Evolutionary conservation across 1,139 yeast species (phyloP).

Genomic region (Candida freyschussii): DNA sequence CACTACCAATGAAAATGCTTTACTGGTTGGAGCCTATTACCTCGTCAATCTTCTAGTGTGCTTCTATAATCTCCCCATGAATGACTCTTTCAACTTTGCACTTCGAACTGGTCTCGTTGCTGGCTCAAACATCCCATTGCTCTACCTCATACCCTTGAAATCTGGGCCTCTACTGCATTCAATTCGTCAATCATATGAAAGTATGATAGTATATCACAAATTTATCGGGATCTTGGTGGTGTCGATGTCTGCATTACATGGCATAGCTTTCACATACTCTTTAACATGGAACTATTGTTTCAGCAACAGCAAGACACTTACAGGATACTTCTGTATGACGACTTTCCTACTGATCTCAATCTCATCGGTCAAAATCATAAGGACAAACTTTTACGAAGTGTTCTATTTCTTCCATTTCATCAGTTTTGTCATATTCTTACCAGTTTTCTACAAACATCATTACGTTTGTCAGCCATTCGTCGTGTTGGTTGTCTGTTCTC

Average conservation of each 20-base stretch:
- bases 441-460: slow-evolving; percentile 23
- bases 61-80: slow-evolving; percentile 17
- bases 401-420: slow-evolving; percentile 21
- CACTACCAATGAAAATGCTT: slow-evolving; percentile 13
- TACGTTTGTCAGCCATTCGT: slow-evolving; percentile 24
- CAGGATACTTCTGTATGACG: slow-evolving; percentile 15
- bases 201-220: slow-evolving; percentile 23
- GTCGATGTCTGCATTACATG: slow-evolving; percentile 18
- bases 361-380: slow-evolving; percentile 15
- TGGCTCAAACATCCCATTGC: slow-evolving; percentile 23
- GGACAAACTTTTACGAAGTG: slow-evolving; percentile 18
- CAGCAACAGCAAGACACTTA: slow-evolving; percentile 8
- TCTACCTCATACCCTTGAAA: slow-evolving; percentile 25
- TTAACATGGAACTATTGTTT: slow-evolving; percentile 21
- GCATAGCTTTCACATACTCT: slow-evolving; percentile 14
- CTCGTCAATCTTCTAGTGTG: slow-evolving; percentile 13
- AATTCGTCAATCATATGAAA: slow-evolving; percentile 20
- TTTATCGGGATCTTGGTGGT: slow-evolving; percentile 21
- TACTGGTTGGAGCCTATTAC: slow-evolving; percentile 12
- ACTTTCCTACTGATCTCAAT: slow-evolving; percentile 14
- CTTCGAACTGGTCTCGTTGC: slow-evolving; percentile 24
- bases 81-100: slow-evolving; percentile 23
- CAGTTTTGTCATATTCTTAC: slow-evolving; percentile 19
- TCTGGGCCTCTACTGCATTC: slow-evolving; percentile 21
- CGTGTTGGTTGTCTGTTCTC: slow-evolving; percentile 9